A percentile compares a stretch with the other conserved stretches of the same genome.
Evolutionary conservation across 768 basidiomycete genomes (phyloP).

Genomic region (Aureoboletus auriporus): DNA sequence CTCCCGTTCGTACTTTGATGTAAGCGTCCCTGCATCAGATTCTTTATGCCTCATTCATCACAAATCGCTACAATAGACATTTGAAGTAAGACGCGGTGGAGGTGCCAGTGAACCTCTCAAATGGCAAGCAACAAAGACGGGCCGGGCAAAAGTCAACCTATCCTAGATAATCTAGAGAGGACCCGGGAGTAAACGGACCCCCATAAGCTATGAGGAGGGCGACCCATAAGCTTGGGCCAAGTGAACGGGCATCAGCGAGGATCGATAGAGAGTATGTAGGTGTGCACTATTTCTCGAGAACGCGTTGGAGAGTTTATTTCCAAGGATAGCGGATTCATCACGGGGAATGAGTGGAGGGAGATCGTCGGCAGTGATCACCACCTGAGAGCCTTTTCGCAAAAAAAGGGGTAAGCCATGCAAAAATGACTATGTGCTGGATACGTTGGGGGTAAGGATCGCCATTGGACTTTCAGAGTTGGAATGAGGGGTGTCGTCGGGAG

Average conservation of each 20-base stretch:
- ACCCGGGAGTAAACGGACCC: slow-evolving; percentile 61
- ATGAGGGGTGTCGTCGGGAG: too few relatives aligned
- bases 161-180: slow-evolving; percentile 78
- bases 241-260: neutral
- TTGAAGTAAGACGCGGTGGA: too few relatives aligned
- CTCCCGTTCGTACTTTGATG: too few relatives aligned
- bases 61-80: too few relatives aligned
- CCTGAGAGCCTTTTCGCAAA: slow-evolving; percentile 62
- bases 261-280: neutral
- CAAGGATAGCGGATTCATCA: slow-evolving; percentile 71
- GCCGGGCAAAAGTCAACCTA: slow-evolving; percentile 76
- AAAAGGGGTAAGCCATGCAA: slow-evolving; percentile 80
- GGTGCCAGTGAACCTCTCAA: too few relatives aligned
- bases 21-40: too few relatives aligned
- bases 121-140: slow-evolving; percentile 77
- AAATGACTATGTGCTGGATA: slow-evolving; percentile 82
- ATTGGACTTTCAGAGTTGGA: too few relatives aligned
- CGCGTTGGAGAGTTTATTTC: slow-evolving; percentile 51
- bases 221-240: slow-evolving; percentile 61
- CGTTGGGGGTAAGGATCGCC: slow-evolving; percentile 67
- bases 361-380: slow-evolving; percentile 81
- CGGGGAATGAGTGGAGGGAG: slow-evolving; percentile 65
- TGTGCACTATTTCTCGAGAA: slow-evolving; percentile 63
- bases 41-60: too few relatives aligned
- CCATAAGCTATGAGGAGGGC: slow-evolving; percentile 81